Evolutionary conservation across 495 filamentous ascomycete genomes (phyloP), one percentile per base, ranked within the genome.

Genomic region (Umbilicaria muhlenbergii): DNA sequence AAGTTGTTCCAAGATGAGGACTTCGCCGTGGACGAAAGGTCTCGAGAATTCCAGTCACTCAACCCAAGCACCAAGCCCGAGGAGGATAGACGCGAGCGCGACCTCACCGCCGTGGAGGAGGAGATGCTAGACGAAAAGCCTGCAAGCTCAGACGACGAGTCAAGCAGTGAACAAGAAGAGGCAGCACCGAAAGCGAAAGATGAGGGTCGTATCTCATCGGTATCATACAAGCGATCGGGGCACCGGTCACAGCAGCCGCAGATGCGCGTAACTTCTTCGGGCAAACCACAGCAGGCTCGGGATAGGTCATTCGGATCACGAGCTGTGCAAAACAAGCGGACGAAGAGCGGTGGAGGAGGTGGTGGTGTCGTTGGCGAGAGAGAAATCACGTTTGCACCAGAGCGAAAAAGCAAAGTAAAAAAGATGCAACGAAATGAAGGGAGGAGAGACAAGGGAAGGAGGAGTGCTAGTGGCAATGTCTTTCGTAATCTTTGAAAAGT

Each of bases 1-100:
- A 71, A 75, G 34, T 65, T 99, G 42, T 99, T 99, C 66, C 77
- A 94, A 57, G 86, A 95, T 52, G 76, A 82, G 52, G 88, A 93
- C 35, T 96, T 94, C 59, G 79, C 75, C 42, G 79, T 99, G 37
- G 89, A 99, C 51, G 91, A 96, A 58, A 75, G 60, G n/a, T 88
- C 81, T 38, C 62, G 74, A 37, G 92, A 96, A 57, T 99, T 93
- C 68, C 70, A 78, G 35, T 68, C 78, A 33, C 73, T 91, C 57
- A 95, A 96, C 57, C 86, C 92, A 24, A 91, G 82, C 58, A 92
- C 74, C 10, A 64, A 60, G 40, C 50, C 54, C 8, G 52, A 47
- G n/a, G 45, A 55, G 14, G 36, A 51, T 13, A 49, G 53, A 31
- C 61, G 68, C 49, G 66, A 70, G 41, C 68, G 69, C 19, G 73